Evolutionary conservation across 2,329 filamentous ascomycete species (phyloP).

Genomic region (Stagonosporopsis rhizophila): DNA sequence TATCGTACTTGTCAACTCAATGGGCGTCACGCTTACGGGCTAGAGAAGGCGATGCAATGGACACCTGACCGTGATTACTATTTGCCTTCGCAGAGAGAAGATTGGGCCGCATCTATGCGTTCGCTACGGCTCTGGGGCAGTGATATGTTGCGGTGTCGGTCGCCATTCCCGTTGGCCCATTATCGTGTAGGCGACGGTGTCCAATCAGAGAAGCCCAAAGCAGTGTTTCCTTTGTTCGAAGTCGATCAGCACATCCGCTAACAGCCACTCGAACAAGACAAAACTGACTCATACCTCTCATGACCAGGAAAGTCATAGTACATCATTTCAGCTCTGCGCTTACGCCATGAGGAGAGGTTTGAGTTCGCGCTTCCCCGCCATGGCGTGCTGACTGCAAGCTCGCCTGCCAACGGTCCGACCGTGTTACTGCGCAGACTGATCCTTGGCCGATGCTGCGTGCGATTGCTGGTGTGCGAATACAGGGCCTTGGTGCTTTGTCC

Average conservation of each 20-base stretch:
- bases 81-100: neutral
- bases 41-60: neutral
- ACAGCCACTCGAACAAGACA: neutral
- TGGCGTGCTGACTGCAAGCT: conserved; percentile 7
- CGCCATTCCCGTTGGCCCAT: neutral
- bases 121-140: neutral
- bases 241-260: conserved; percentile 1
- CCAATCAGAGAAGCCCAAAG: neutral
- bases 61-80: neutral
- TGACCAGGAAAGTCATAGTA: neutral
- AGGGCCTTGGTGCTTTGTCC: neutral
- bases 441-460: conserved; percentile 2
- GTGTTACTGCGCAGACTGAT: neutral
- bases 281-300: conserved; percentile 2
- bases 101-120: conserved; percentile 3
- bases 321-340: conserved; percentile 1
- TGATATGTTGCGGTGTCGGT: neutral
- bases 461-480: neutral
- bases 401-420: conserved; percentile 1
- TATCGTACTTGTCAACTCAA: neutral
- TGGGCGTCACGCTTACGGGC: neutral
- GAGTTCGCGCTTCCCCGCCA: conserved; percentile 14
- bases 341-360: neutral
- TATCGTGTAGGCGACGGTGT: neutral
- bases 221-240: neutral